Percentiles rank a stretch among this genome's conserved stretches.
Conservation (phyloP, 2,329 filamentous ascomycete species). For the Botrytis aclada region DNA sequence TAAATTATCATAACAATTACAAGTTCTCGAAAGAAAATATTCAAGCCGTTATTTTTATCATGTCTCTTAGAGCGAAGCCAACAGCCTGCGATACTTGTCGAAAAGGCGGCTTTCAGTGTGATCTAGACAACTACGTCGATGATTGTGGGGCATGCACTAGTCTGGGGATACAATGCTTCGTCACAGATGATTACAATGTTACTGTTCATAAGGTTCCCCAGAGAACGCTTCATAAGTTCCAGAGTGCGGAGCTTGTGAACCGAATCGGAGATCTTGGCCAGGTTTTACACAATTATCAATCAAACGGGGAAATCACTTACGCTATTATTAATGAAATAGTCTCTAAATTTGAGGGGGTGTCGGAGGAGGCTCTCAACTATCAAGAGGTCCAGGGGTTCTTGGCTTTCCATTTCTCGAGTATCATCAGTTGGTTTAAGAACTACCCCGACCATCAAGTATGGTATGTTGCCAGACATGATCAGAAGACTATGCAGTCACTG, state of each 20-base stretch:
- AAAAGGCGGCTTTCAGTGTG: background rate
- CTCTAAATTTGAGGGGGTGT: background rate
- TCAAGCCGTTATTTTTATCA: background rate
- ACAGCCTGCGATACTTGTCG: no score
- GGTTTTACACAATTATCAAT: background rate
- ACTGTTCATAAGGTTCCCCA: background rate
- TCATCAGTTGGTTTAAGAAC: rapidly evolving
- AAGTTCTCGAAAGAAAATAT: background rate
- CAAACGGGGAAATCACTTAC: background rate
- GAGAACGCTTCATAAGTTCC: background rate
- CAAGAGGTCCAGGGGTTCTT: background rate
- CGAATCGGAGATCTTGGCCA: rapidly evolving
- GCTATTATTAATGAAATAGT: background rate
- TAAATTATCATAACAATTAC: background rate
- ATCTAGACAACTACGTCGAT: background rate
- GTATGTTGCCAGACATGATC: background rate
- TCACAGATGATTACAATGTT: background rate
- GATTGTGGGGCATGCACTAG: background rate
- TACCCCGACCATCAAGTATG: background rate
- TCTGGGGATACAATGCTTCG: background rate
- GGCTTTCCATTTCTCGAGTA: rapidly evolving
- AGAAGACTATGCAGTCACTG: background rate
- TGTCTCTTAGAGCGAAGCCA: background rate
- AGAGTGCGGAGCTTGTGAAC: rapidly evolving
- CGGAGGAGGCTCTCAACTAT: background rate